Evolutionary conservation across 768 basidiomycete species (phyloP), one percentile per base, ranked within the genome.

Genomic region (Punctularia strigosozonata): DNA sequence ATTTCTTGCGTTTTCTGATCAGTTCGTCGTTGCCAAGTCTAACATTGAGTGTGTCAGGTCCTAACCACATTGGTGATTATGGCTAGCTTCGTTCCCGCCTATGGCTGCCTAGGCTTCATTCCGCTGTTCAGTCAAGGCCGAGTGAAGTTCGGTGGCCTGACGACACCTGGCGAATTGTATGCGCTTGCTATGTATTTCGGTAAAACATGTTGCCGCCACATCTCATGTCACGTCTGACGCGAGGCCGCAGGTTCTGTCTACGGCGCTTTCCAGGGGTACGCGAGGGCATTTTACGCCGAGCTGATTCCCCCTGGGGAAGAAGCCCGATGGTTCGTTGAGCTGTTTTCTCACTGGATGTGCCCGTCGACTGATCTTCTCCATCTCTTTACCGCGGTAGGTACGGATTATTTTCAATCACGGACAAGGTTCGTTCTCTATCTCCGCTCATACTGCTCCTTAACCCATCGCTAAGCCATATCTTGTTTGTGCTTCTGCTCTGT

Each of bases 251-350:
- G 39, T 62, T 71, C 47, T 33, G 71, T 89, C 1, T 91, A 84
- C 47, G 91, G 92, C 4, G 84, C 90, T 0, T 95, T 95, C 61
- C 89, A 94, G 57, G 73, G 83, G 18, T 94, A 90, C 45, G 83
- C 89, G 0, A 63, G 92, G 19, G 85, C 89, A 2, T 77, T 83
- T 30, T 97, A 87, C 51, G 78, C 88, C 2, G 86, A 86, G 50
- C 59, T 99, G 38, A 69, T 98, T 3, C 94, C 92, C 0, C 73
- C 73, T 2, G 80, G 84, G 0, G 87, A 95, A 57, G 88, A 91
- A 58, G 90, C 90, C 2, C 65, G 88, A 40, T 97, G 88, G 83
- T 88, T 59, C 42, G 69, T 51, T 6, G 14, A 6, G 4, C 14
- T 38, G 28, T 31, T 15, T 24, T 15, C 14, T 8, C 20, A 17